A percentile compares a stretch with the other conserved stretches of the same genome.
These are phyloP conservation scores for Rhodotorula mucilaginosa DNA, from an alignment of 1,284 basidiomycete genomes.

Conservation along the genomic window DNA sequence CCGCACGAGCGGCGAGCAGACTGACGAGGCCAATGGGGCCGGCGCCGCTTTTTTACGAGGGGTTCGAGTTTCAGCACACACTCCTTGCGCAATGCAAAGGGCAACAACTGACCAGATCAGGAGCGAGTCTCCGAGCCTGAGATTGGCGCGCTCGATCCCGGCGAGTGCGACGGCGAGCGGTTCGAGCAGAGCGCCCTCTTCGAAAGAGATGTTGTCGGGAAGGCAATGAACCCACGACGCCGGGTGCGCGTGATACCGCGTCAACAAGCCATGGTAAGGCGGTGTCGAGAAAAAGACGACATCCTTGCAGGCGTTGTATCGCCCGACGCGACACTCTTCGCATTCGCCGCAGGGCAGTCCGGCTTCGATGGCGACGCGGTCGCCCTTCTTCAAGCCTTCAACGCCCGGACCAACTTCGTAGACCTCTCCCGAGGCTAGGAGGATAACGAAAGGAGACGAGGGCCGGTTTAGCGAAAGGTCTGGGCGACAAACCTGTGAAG, in stretches of 20 bases:
- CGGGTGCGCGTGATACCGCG: conserved; percentile 56
- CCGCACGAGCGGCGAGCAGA: conserved; percentile 55
- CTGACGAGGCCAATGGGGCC: conserved; percentile 58
- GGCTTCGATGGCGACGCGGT: conserved; percentile 56
- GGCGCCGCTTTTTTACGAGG: conserved; percentile 47
- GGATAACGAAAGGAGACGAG: background rate
- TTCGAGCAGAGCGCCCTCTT: conserved; percentile 54
- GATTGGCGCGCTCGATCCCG: conserved; percentile 55
- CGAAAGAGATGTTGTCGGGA: conserved; percentile 53
- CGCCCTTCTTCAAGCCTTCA: conserved; percentile 47
- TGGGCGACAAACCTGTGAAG: background rate
- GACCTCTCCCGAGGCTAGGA: conserved; percentile 51
- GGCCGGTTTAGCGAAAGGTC: background rate
- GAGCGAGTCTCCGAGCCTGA: conserved; percentile 54
- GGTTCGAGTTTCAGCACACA: conserved; percentile 6
- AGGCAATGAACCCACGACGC: conserved; percentile 57
- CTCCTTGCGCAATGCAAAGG: background rate
- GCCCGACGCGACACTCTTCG: conserved; percentile 54
- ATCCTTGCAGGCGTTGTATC: conserved; percentile 53
- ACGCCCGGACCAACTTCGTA: conserved; percentile 53
- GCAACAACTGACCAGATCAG: conserved; percentile 1
- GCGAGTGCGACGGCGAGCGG: conserved; percentile 57
- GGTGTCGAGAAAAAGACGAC: conserved; percentile 55
- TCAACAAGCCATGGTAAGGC: conserved; percentile 54
- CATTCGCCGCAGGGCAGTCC: conserved; percentile 56